phyloP scores from a whole-genome alignment of 2,329 filamentous ascomycete species.

The Fusarium sp. region DNA sequence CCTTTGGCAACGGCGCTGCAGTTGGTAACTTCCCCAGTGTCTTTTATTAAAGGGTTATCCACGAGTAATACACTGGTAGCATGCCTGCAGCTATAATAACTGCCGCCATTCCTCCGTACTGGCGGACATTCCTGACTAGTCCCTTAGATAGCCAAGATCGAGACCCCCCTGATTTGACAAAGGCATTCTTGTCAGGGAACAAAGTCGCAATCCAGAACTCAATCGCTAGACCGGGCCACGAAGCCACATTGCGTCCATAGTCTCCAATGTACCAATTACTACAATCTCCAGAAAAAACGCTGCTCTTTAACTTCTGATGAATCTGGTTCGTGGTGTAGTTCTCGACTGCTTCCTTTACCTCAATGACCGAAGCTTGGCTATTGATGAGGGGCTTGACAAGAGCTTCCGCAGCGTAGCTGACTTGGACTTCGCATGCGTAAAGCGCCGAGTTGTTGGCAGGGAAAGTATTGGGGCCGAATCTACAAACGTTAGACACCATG shows the following conservation, averaged over 20 bases:
- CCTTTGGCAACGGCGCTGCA: too few relatives aligned
- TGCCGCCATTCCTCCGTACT: too few relatives aligned
- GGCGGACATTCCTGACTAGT: too few relatives aligned
- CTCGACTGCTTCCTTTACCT: slow-evolving; percentile 30
- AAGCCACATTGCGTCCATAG: slow-evolving; percentile 44
- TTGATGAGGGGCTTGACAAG: slow-evolving; percentile 48
- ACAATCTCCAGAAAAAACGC: slow-evolving; percentile 31
- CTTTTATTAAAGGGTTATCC: too few relatives aligned
- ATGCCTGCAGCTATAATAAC: too few relatives aligned
- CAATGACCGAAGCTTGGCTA: slow-evolving; percentile 15
- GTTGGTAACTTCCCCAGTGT: too few relatives aligned
- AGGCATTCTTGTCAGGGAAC: slow-evolving; percentile 17
- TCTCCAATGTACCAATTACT: slow-evolving; percentile 37
- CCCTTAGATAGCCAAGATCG: too few relatives aligned
- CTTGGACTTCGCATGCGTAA: slow-evolving; percentile 42
- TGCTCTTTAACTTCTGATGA: slow-evolving; percentile 24
- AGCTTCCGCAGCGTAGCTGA: slow-evolving; percentile 45
- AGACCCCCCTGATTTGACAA: background rate
- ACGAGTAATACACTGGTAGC: too few relatives aligned
- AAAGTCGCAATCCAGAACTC: slow-evolving; percentile 49
- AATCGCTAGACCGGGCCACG: slow-evolving; percentile 49
- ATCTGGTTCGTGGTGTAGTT: slow-evolving; percentile 27
- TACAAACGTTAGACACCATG: too few relatives aligned
- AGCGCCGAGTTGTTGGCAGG: slow-evolving; percentile 44
- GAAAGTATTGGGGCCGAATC: slow-evolving; percentile 39